phyloP scores from a whole-genome alignment of 108 stramenopile species.

The Stephanodiscus minutulus region DNA sequence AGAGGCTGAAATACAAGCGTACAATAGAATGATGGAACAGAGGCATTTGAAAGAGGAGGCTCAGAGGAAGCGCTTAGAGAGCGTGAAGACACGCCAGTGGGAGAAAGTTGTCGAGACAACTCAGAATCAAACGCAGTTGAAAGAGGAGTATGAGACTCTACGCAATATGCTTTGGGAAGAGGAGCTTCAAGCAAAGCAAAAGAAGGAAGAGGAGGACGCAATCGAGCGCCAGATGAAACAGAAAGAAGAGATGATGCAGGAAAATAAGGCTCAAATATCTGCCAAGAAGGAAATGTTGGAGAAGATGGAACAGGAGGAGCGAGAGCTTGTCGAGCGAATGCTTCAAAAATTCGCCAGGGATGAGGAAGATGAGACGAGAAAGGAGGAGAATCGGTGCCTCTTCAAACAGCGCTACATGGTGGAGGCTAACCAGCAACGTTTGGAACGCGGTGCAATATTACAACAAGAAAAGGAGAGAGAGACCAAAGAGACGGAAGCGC shows the following conservation, averaged over 20 bases:
- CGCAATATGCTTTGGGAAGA: constrained; percentile 74
- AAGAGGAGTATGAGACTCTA: constrained; percentile 58
- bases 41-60: constrained; percentile 42
- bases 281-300: constrained; percentile 58
- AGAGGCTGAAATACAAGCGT: constrained; percentile 58
- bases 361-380: constrained; percentile 51
- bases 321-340: constrained; percentile 62
- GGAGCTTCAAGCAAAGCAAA: constrained; percentile 61
- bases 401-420: constrained; percentile 52
- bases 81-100: constrained; percentile 52
- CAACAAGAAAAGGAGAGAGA: constrained; percentile 53
- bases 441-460: constrained; percentile 44
- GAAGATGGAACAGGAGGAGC: constrained; percentile 62
- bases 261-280: constrained; percentile 54
- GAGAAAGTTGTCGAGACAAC: constrained; percentile 59
- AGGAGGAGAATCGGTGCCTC: constrained; percentile 32
- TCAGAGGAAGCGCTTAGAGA: constrained; percentile 47
- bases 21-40: constrained; percentile 55
- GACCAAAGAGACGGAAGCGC: constrained; percentile 29
- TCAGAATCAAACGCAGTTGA: constrained; percentile 43
- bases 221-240: constrained; percentile 26
- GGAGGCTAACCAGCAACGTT: constrained; percentile 47
- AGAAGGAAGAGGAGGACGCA: constrained; percentile 56
- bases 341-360: constrained; percentile 64
- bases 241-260: constrained; percentile 57